phyloP scores from a whole-genome alignment of 208 protist species.

The Spongospora subterranea region DNA sequence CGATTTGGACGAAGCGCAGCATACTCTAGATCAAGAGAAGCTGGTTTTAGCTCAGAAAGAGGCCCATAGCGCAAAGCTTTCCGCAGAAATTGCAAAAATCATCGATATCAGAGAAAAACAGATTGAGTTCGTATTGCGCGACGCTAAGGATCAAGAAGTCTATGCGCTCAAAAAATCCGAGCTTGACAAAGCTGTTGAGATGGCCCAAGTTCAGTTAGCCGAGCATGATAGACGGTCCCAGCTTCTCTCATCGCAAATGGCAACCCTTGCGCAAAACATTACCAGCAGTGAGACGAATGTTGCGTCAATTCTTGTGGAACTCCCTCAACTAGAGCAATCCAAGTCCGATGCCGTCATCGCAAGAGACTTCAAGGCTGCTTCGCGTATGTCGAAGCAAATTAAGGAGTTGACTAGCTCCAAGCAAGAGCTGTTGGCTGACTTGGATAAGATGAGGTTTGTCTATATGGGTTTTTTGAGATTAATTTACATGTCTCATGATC shows the following conservation, averaged over 20 bases:
- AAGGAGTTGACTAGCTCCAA: background rate
- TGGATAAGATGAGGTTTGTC: slow-evolving; percentile 32
- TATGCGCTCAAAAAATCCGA: background rate
- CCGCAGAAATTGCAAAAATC: background rate
- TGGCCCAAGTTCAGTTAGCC: background rate
- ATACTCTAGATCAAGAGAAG: background rate
- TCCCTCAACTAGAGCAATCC: background rate
- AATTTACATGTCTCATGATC: background rate
- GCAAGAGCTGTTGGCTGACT: background rate
- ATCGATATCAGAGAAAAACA: background rate
- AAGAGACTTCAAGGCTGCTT: slow-evolving; percentile 33
- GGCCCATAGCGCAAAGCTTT: background rate
- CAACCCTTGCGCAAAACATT: background rate
- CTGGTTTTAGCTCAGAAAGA: too few species aligned
- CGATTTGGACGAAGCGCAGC: background rate
- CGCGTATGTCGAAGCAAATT: background rate
- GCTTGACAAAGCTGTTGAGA: background rate
- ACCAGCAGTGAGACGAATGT: background rate
- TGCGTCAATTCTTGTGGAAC: background rate
- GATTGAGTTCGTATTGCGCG: background rate
- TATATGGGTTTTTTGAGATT: background rate
- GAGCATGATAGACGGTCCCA: background rate
- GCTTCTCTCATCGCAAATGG: background rate
- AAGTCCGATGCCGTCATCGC: slow-evolving; percentile 6
- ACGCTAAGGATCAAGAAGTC: background rate